These are phyloP conservation scores for Boletellus sp. DNA, from an alignment of 1,284 basidiomycete genomes.

Conservation along the genomic window DNA sequence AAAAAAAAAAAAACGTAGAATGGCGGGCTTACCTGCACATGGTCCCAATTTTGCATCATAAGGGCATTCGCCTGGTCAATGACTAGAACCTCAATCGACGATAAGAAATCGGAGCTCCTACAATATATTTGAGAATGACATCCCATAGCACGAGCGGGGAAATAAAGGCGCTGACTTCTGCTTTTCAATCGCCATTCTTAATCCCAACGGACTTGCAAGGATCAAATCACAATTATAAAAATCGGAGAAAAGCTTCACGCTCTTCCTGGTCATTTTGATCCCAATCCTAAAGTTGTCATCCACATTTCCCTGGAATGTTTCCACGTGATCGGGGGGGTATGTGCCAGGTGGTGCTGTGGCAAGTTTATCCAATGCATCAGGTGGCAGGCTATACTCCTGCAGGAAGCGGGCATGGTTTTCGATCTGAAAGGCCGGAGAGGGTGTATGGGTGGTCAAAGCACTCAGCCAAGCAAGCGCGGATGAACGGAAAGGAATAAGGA, in stretches of 20 bases:
- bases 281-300: conserved; percentile 95
- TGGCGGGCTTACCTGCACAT: conserved; percentile 72
- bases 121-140: conserved; percentile 2
- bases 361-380: conserved; percentile 81
- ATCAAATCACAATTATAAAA: conserved; percentile 93
- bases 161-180: conserved; percentile 60
- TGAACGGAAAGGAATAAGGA: conserved; percentile 91
- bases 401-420: conserved; percentile 86
- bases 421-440: conserved; percentile 69
- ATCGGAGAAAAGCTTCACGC: conserved; percentile 81
- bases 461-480: conserved; percentile 79
- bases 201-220: conserved; percentile 88
- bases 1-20: too few relatives aligned
- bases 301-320: conserved; percentile 94
- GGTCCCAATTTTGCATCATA: conserved; percentile 99
- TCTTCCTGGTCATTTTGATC: conserved; percentile 89
- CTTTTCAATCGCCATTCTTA: conserved; percentile 91
- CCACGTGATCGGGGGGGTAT: conserved; percentile 88
- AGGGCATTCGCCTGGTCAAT: conserved; percentile 92
- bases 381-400: conserved; percentile 80
- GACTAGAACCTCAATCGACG: conserved; percentile 91
- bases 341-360: conserved; percentile 65
- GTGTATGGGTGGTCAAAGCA: conserved; percentile 66
- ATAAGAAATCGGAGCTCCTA: conserved; percentile 86
- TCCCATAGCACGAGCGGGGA: not conserved